These are phyloP conservation scores for Aspergillus niger DNA, from an alignment of 2,329 filamentous ascomycete species.

Conservation along the genomic window DNA sequence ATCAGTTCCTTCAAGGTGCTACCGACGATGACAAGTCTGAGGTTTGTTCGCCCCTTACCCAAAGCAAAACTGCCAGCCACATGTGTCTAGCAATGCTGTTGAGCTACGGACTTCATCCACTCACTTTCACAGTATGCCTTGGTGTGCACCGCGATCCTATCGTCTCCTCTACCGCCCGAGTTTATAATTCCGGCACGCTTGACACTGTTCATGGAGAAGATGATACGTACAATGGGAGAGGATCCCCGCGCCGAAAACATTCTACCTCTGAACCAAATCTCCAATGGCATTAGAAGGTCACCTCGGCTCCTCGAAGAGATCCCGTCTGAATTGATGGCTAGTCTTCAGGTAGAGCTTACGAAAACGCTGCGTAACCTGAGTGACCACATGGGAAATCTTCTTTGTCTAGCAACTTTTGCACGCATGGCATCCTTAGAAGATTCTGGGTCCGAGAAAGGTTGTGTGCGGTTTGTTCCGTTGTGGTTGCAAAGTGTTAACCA, in stretches of 20 bases:
- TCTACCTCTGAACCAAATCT: conserved; percentile 36
- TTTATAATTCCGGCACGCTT: conserved; percentile 37
- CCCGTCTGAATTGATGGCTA: conserved; percentile 36
- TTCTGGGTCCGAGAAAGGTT: conserved; percentile 10
- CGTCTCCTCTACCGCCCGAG: conserved; percentile 32
- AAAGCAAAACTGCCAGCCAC: not conserved
- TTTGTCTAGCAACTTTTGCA: conserved; percentile 46
- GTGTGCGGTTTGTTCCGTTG: conserved; percentile 21
- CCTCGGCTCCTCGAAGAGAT: conserved; percentile 30
- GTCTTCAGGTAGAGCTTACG: conserved; percentile 40
- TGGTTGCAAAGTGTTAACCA: conserved; percentile 42
- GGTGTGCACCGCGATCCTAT: conserved; percentile 38
- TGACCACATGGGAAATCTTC: conserved; percentile 42
- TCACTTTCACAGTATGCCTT: conserved; percentile 29
- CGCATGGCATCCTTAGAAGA: conserved; percentile 31
- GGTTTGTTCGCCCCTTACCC: conserved; percentile 24
- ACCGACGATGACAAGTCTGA: conserved; percentile 30
- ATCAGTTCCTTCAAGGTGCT: conserved; percentile 37
- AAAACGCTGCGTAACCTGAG: conserved; percentile 43
- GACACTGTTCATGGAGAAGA: conserved; percentile 34
- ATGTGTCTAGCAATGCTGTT: too few relatives aligned
- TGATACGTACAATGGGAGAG: conserved; percentile 32
- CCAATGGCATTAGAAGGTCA: conserved; percentile 33
- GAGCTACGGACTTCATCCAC: not conserved
- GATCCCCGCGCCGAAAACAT: conserved; percentile 37